Evolutionary conservation across 768 basidiomycete species (phyloP).

Genomic region (Nevesoporus exiguus): DNA sequence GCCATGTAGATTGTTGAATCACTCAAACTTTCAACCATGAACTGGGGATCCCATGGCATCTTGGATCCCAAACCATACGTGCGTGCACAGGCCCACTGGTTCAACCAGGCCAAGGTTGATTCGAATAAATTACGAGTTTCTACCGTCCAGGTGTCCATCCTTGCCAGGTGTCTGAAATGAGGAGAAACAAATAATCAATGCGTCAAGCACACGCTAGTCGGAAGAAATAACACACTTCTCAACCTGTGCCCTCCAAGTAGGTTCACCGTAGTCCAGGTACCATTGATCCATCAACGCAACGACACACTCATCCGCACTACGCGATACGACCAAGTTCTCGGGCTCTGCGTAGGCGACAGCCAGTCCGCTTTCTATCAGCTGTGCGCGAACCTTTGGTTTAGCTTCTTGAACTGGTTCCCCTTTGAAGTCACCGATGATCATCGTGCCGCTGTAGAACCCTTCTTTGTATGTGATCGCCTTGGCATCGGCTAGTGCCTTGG

Average conservation of each 20-base stretch:
- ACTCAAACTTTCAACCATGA: conserved; percentile 93
- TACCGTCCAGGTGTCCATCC: conserved; percentile 86
- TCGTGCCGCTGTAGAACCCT: conserved; percentile 92
- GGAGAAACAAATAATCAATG: not conserved
- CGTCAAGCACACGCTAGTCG: not conserved
- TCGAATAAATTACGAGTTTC: conserved; percentile 94
- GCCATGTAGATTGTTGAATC: conserved; percentile 99
- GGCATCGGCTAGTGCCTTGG: conserved; percentile 89
- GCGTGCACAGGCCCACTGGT: conserved; percentile 99
- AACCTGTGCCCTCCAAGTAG: conserved; percentile 80
- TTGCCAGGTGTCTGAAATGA: conserved; percentile 59
- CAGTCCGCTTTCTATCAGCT: conserved; percentile 71
- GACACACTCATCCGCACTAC: conserved; percentile 96
- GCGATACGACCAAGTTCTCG: conserved; percentile 82
- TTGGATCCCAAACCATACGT: conserved; percentile 95
- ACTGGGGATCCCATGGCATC: conserved; percentile 94
- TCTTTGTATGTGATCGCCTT: conserved; percentile 99
- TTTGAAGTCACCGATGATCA: conserved; percentile 89
- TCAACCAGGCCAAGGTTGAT: conserved; percentile 89
- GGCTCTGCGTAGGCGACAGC: conserved; percentile 96
- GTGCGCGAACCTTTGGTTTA: conserved; percentile 81
- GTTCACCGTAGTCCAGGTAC: conserved; percentile 97
- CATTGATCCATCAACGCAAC: conserved; percentile 99
- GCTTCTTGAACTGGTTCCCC: conserved; percentile 88
- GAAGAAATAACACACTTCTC: conserved; percentile 59